Percentiles rank a stretch among this genome's conserved stretches.
Evolutionary conservation across 2,329 filamentous ascomycete genomes (phyloP).

Genomic region (Camillea tinctor): DNA sequence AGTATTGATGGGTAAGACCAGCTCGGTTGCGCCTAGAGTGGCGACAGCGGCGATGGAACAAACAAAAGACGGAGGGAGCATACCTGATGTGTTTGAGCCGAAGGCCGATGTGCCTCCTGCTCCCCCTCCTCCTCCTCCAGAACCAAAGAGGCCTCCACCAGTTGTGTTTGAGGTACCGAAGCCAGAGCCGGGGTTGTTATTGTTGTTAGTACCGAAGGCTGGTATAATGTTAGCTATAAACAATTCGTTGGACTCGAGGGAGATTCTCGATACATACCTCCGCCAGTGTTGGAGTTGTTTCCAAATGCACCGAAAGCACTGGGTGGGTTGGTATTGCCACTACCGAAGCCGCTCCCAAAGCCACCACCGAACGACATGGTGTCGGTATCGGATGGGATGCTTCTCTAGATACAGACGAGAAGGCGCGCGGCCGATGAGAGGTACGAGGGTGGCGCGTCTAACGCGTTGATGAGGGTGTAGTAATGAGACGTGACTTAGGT

Average conservation of each 20-base stretch:
- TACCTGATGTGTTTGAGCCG: constrained; percentile 34
- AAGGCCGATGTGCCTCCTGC: neutral
- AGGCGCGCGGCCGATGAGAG: constrained; percentile 16
- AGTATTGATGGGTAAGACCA: constrained; percentile 10
- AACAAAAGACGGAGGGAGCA: constrained; percentile 19
- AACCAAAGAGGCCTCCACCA: constrained; percentile 40
- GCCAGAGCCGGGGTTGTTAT: constrained; percentile 27
- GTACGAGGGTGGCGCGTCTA: constrained; percentile 26
- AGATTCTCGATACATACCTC: constrained; percentile 50
- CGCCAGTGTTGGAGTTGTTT: constrained; percentile 38
- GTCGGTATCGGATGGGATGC: constrained; percentile 17
- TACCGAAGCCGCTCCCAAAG: constrained; percentile 54
- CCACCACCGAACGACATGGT: constrained; percentile 58
- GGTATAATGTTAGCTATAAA: constrained; percentile 4
- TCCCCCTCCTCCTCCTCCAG: constrained; percentile 19
- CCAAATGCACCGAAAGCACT: constrained; percentile 60
- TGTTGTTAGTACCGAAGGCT: constrained; percentile 36
- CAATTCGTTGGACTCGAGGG: constrained; percentile 3
- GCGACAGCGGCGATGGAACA: neutral
- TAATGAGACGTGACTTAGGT: constrained; percentile 17
- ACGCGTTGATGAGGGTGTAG: constrained; percentile 28
- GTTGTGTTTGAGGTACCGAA: constrained; percentile 32
- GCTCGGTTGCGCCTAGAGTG: neutral
- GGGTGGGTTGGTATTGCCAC: constrained; percentile 50
- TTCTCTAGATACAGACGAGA: constrained; percentile 6